Percentiles rank a stretch among this genome's conserved stretches.
These are phyloP conservation scores for Pyrus communis DNA, from an alignment of 306 rosid species.

Conservation along the genomic window DNA sequence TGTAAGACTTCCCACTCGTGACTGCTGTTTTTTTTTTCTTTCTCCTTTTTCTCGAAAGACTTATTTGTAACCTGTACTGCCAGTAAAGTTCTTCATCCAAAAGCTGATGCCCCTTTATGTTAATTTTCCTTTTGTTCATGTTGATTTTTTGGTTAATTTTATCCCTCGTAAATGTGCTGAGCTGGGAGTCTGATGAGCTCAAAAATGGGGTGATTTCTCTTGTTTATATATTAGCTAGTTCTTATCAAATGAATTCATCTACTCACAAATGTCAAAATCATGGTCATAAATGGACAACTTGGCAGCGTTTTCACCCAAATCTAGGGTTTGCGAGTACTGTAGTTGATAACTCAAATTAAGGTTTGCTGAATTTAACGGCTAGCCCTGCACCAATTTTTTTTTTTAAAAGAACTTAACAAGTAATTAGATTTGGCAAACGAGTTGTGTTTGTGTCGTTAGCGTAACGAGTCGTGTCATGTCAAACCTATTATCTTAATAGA, in stretches of 20 bases:
- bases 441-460: too few relatives aligned
- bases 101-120: constrained; percentile 23
- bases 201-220: neutral
- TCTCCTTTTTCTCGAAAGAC: neutral
- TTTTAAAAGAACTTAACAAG: too few relatives aligned
- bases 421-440: too few relatives aligned
- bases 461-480: too few relatives aligned
- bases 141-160: neutral
- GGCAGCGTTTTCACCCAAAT: neutral
- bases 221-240: neutral
- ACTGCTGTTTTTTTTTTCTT: constrained; percentile 34
- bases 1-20: constrained; percentile 53
- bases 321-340: neutral
- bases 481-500: too few relatives aligned
- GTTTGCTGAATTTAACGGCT: neutral
- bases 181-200: neutral
- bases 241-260: neutral
- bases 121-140: neutral
- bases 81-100: constrained; percentile 3
- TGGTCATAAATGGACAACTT: neutral
- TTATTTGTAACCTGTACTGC: constrained; percentile 1
- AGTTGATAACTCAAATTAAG: neutral
- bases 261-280: neutral
- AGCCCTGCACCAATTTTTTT: too few relatives aligned
- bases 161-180: neutral